Evolutionary conservation across 371 early-diverging fungal genomes (phyloP), one percentile per base, ranked within the genome.

Genomic region (Funneliformis caledonium): DNA sequence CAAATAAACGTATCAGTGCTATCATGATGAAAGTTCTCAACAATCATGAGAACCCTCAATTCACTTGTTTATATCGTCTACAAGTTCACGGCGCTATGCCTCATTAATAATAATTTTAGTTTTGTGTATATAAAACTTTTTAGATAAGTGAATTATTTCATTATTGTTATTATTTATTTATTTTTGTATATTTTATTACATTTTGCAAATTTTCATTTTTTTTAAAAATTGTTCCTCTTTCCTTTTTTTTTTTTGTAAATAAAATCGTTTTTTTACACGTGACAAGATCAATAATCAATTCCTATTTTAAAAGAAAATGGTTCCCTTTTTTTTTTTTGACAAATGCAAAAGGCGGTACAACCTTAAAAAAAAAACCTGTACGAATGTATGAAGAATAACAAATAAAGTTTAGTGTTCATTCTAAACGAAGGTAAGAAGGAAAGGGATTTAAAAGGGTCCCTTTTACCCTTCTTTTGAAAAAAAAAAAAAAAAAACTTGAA

Each of bases 1-100:
- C n/a, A 2, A 74, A 74, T 19, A 74, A 56, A 59, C 75, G 43
- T 26, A 74, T 74, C 37, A 22, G 11, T 14, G 75, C 56, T 11
- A 37, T 74, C 14, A 33, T 74, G n/a, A 19, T 74, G 56, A 74
- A 50, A 52, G 19, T 74, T 59, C 9, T 19, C 5, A 74, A 26
- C 5, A 74, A 74, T 74, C 47, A 47, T 5, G 75, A 59, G 11
- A 74, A 74, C 10, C 59, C 75, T 5, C 22, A 1, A 52, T 74
- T 52, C 2, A 74, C 75, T n/a, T 59, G 75, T 74, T 56, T 74
- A 31, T 74, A 74, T 52, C 50, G 75, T 3, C 31, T 74, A 4
- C 75, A 47, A 43, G 59, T 74, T 52, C 75, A 74, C 22, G 75
- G 75, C 16, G 22, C 10, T 31, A 12, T 31, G 22, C 64, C 64